Conservation (phyloP, 805 yeast genomes). For the Debaryomyces tyrocola region DNA sequence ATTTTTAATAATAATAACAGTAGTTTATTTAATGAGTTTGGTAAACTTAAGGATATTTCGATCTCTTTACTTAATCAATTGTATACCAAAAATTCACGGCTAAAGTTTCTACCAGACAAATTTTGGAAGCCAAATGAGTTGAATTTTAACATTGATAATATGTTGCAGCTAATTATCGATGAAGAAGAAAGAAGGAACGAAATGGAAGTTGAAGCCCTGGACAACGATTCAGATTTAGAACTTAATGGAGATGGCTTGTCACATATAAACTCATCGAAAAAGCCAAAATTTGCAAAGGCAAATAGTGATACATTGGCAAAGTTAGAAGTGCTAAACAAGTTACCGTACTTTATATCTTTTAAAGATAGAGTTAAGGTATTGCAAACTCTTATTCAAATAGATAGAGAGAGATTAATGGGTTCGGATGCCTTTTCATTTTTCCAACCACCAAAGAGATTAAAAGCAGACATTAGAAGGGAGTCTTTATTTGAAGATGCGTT, state of each 20-base stretch:
- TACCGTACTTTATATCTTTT: conserved; percentile 83
- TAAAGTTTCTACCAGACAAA: conserved; percentile 45
- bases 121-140: conserved; percentile 53
- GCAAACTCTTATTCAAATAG: conserved; percentile 59
- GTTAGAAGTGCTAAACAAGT: conserved; percentile 53
- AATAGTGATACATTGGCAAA: conserved; percentile 21
- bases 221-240: conserved; percentile 12
- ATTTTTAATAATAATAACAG: conserved; percentile 35
- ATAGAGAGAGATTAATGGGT: conserved; percentile 31
- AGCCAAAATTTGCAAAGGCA: conserved; percentile 1
- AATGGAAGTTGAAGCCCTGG: conserved; percentile 11
- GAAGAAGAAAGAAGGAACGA: conserved; percentile 39
- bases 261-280: neutral
- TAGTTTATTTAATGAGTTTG: conserved; percentile 7
- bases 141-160: conserved; percentile 31
- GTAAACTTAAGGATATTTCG: conserved; percentile 32
- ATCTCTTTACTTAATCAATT: conserved; percentile 62
- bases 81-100: conserved; percentile 63
- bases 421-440: conserved; percentile 14
- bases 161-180: conserved; percentile 38
- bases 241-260: neutral
- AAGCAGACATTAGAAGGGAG: conserved; percentile 67
- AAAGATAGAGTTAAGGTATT: conserved; percentile 71
- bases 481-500: conserved; percentile 75
- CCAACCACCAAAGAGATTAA: conserved; percentile 19